These are phyloP conservation scores for Megacollybia marginata DNA, from an alignment of 768 basidiomycete genomes.

Conservation along the genomic window DNA sequence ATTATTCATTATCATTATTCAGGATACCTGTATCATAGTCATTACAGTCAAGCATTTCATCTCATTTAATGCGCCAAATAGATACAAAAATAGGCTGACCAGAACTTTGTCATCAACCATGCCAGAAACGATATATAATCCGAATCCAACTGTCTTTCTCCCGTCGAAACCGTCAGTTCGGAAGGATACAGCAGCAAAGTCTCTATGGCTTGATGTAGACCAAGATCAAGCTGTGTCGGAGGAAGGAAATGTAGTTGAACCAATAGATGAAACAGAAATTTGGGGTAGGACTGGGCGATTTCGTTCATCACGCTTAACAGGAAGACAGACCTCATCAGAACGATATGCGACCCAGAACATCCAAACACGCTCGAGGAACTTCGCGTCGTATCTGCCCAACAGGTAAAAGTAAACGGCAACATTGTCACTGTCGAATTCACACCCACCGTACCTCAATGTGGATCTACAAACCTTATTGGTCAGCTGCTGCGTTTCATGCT, in stretches of 20 bases:
- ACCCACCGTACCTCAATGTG: conserved; percentile 95
- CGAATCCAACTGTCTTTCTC: conserved; percentile 80
- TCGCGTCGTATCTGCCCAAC: conserved; percentile 86
- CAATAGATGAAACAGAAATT: conserved; percentile 88
- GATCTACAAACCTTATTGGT: conserved; percentile 97
- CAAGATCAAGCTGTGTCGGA: conserved; percentile 23
- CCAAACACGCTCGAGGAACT: conserved; percentile 91
- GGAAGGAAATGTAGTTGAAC: conserved; percentile 50
- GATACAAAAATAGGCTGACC: too few species aligned
- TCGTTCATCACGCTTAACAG: background rate
- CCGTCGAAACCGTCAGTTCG: conserved; percentile 39
- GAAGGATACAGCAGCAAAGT: conserved; percentile 31
- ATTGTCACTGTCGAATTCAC: conserved; percentile 87
- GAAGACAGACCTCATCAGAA: conserved; percentile 74
- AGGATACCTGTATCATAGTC: too few species aligned
- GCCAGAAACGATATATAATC: conserved; percentile 69
- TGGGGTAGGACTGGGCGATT: conserved; percentile 53
- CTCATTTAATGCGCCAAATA: too few species aligned
- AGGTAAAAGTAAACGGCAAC: conserved; percentile 57
- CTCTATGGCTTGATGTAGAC: conserved; percentile 55
- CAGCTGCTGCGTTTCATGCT: conserved; percentile 10
- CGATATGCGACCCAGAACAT: conserved; percentile 94
- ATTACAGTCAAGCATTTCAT: too few species aligned
- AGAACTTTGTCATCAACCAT: conserved; percentile 20
- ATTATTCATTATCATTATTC: too few species aligned